These are phyloP conservation scores for Phytopythium boreale DNA, from an alignment of 352 stramenopile genomes.

Conservation along the genomic window DNA sequence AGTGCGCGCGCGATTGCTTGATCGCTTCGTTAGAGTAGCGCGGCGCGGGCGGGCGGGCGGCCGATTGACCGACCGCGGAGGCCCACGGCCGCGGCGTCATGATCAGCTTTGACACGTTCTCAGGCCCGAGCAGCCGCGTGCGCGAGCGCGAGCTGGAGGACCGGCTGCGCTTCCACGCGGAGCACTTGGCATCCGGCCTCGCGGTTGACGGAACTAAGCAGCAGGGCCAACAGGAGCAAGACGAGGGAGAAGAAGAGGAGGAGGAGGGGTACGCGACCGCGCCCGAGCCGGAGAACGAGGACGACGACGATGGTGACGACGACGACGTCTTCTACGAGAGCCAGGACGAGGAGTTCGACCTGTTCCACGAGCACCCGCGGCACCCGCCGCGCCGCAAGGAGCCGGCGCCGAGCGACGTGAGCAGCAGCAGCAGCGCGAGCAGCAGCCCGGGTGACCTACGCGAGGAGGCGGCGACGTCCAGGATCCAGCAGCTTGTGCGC, in stretches of 20 bases:
- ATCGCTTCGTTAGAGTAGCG: not conserved
- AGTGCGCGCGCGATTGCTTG: not conserved
- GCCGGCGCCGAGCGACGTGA: not conserved
- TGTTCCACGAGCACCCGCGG: slow-evolving; percentile 35
- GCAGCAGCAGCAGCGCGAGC: slow-evolving; percentile 1
- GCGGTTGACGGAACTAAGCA: not conserved
- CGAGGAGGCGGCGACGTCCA: slow-evolving; percentile 16
- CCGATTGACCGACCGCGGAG: not conserved
- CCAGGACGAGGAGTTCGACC: slow-evolving; percentile 28
- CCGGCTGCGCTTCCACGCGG: slow-evolving; percentile 20
- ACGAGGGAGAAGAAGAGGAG: slow-evolving; percentile 7
- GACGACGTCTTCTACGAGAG: slow-evolving; percentile 32
- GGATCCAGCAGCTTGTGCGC: slow-evolving; percentile 56
- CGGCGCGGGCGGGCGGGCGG: too few species aligned
- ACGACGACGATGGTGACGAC: slow-evolving; percentile 10
- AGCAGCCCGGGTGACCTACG: slow-evolving; percentile 6
- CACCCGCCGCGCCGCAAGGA: not conserved
- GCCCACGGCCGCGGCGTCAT: slow-evolving; percentile 17
- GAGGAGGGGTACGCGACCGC: slow-evolving; percentile 16
- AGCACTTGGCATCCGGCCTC: slow-evolving; percentile 5
- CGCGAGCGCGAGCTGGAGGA: slow-evolving; percentile 36
- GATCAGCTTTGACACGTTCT: slow-evolving; percentile 84
- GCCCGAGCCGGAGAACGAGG: slow-evolving; percentile 4
- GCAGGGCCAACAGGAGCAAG: not conserved
- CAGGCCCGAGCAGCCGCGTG: slow-evolving; percentile 23